Percentiles rank a stretch among this genome's conserved stretches.
These are phyloP conservation scores for Aspergillus tubingensis DNA, from an alignment of 2,329 filamentous ascomycete genomes.

Conservation along the genomic window DNA sequence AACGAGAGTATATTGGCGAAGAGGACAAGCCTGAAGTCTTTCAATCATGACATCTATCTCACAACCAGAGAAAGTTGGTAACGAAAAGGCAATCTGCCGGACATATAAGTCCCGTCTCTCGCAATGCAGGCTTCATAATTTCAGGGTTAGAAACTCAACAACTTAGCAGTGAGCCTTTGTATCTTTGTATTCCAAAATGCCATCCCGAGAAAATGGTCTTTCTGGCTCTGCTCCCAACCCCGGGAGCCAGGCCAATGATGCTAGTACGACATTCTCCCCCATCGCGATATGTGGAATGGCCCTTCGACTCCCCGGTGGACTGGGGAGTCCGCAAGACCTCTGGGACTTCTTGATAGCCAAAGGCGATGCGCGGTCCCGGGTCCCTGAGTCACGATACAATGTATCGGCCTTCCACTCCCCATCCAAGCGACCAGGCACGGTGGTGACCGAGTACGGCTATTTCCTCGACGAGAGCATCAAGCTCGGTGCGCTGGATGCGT, in stretches of 20 bases:
- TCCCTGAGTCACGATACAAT: constrained; percentile 22
- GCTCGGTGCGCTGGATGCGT: constrained; percentile 22
- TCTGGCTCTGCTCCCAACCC: too few species aligned
- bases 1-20: background rate
- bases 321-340: constrained; percentile 15
- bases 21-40: background rate
- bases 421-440: background rate
- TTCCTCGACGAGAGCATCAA: constrained; percentile 32
- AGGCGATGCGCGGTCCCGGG: constrained; percentile 10
- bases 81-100: background rate
- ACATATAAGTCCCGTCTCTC: background rate
- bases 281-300: constrained; percentile 20
- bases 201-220: background rate
- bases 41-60: background rate
- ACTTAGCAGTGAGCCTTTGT: background rate
- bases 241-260: background rate
- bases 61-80: background rate
- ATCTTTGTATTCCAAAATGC: background rate
- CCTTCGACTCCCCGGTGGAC: constrained; percentile 17
- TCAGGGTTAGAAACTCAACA: background rate
- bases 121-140: background rate
- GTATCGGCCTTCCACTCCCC: constrained; percentile 8
- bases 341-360: constrained; percentile 19
- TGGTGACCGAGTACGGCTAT: constrained; percentile 19
- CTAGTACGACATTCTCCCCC: background rate